Evolutionary conservation across 2,329 filamentous ascomycete genomes (phyloP).

Genomic region (Rutstroemia sydowiana): DNA sequence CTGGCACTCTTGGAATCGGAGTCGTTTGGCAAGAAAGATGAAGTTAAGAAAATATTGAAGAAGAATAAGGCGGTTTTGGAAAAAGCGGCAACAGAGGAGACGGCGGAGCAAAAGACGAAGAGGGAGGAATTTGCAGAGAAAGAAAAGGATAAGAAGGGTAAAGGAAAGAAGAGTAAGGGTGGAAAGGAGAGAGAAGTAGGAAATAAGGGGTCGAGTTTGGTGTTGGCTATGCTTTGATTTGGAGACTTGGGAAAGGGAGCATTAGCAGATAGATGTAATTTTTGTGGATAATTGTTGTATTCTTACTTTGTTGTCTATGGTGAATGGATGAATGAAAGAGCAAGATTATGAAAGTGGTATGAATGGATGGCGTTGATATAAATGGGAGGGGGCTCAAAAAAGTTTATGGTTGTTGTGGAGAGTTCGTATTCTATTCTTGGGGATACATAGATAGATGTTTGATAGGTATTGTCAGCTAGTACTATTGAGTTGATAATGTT

Average conservation of each 20-base stretch:
- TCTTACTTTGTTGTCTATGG: too few species aligned
- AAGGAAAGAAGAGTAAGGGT: conserved; percentile 44
- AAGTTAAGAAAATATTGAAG: conserved; percentile 62
- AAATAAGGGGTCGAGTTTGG: conserved; percentile 54
- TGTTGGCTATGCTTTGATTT: conserved; percentile 49
- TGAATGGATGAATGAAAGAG: too few species aligned
- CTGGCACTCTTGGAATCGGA: conserved; percentile 71
- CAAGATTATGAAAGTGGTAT: too few species aligned
- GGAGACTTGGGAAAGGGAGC: background rate
- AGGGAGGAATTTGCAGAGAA: conserved; percentile 38
- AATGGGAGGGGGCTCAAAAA: too few species aligned
- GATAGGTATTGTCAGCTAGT: too few species aligned
- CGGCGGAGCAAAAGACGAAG: conserved; percentile 43
- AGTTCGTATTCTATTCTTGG: too few species aligned
- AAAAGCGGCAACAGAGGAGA: conserved; percentile 56
- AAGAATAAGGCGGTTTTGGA: conserved; percentile 66
- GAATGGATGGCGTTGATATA: too few species aligned
- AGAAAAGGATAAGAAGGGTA: conserved; percentile 24
- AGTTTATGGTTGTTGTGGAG: too few species aligned
- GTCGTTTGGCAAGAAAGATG: conserved; percentile 58
- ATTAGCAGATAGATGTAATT: background rate
- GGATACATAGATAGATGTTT: too few species aligned
- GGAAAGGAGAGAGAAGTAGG: conserved; percentile 40
- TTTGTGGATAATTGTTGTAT: background rate
- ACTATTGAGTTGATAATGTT: too few species aligned